These are phyloP conservation scores for Chaetomium olivaceum DNA, from an alignment of 2,329 filamentous ascomycete genomes.

Conservation along the genomic window DNA sequence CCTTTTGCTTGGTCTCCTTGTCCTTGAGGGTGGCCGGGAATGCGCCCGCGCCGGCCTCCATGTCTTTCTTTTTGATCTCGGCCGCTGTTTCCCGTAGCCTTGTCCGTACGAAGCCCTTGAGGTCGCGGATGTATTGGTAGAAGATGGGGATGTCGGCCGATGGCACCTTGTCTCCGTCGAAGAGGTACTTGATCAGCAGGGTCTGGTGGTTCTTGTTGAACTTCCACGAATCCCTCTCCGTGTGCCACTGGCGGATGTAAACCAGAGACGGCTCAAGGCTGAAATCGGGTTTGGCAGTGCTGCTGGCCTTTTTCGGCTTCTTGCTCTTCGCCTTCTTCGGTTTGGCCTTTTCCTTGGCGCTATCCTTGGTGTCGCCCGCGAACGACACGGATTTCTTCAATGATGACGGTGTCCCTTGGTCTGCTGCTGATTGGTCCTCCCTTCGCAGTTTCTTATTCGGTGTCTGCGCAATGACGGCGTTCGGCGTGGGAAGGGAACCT, in stretches of 20 bases:
- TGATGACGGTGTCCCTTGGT: slow-evolving; percentile 27
- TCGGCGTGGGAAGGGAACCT: slow-evolving; percentile 38
- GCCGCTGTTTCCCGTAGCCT: slow-evolving; percentile 67
- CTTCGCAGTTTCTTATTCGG: slow-evolving; percentile 41
- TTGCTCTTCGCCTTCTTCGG: slow-evolving; percentile 43
- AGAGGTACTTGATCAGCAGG: slow-evolving; percentile 78
- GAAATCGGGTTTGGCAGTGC: slow-evolving; percentile 39
- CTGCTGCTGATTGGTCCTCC: slow-evolving; percentile 31
- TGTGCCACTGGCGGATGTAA: slow-evolving; percentile 77
- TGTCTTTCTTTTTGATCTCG: slow-evolving; percentile 59
- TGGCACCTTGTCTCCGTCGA: slow-evolving; percentile 71
- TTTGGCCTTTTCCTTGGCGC: slow-evolving; percentile 34
- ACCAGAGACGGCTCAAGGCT: slow-evolving; percentile 64
- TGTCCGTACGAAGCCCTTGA: slow-evolving; percentile 73
- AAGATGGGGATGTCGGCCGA: slow-evolving; percentile 68
- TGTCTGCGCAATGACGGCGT: slow-evolving; percentile 27
- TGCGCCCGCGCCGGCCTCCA: slow-evolving; percentile 49
- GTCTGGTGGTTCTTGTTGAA: slow-evolving; percentile 95
- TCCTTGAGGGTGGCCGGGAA: slow-evolving; percentile 54
- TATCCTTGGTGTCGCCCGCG: slow-evolving; percentile 44
- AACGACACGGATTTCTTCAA: slow-evolving; percentile 53
- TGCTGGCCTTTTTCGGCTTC: slow-evolving; percentile 37
- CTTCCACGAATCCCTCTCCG: slow-evolving; percentile 75
- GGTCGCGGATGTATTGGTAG: slow-evolving; percentile 73
- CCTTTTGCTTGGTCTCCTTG: slow-evolving; percentile 52